A percentile compares a stretch with the other conserved stretches of the same genome.
These are phyloP conservation scores for Mucor ambiguus DNA, from an alignment of 371 early-diverging fungal species.

Conservation along the genomic window DNA sequence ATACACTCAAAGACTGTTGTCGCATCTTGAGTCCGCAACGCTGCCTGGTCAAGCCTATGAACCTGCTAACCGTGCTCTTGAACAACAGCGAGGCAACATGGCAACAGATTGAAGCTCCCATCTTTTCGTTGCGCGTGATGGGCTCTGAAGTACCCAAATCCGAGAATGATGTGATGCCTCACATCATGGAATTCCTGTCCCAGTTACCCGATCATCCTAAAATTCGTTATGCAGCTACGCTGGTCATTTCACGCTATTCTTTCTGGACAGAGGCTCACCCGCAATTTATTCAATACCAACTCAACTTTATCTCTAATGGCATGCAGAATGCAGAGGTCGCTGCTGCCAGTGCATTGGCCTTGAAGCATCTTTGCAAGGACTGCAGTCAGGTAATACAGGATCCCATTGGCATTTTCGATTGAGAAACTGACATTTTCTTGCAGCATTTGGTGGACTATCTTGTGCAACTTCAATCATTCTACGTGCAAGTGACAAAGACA, in stretches of 20 bases:
- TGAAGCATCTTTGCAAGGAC: conserved; percentile 88
- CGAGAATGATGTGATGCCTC: conserved; percentile 79
- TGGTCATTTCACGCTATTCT: conserved; percentile 95
- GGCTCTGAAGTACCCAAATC: conserved; percentile 75
- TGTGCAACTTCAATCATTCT: conserved; percentile 78
- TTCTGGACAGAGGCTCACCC: conserved; percentile 92
- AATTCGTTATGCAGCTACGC: conserved; percentile 90
- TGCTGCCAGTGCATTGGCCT: conserved; percentile 86
- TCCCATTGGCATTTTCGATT: background rate
- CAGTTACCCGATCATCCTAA: conserved; percentile 88
- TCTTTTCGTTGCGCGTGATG: conserved; percentile 93
- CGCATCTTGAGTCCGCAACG: conserved; percentile 74
- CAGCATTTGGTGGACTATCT: conserved; percentile 73
- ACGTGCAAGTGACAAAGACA: conserved; percentile 62
- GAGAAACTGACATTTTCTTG: background rate
- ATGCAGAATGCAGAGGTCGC: conserved; percentile 85
- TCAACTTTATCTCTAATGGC: conserved; percentile 84
- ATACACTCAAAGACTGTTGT: conserved; percentile 96
- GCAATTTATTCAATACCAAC: conserved; percentile 86
- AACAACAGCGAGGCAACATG: conserved; percentile 56
- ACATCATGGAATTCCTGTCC: conserved; percentile 87
- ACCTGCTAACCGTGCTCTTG: conserved; percentile 37
- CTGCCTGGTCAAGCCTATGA: conserved; percentile 75
- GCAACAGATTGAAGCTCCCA: conserved; percentile 94
- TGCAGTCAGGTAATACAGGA: conserved; percentile 72